These are phyloP conservation scores for Exophiala bonariae DNA, from an alignment of 2,329 filamentous ascomycete genomes.

Conservation along the genomic window DNA sequence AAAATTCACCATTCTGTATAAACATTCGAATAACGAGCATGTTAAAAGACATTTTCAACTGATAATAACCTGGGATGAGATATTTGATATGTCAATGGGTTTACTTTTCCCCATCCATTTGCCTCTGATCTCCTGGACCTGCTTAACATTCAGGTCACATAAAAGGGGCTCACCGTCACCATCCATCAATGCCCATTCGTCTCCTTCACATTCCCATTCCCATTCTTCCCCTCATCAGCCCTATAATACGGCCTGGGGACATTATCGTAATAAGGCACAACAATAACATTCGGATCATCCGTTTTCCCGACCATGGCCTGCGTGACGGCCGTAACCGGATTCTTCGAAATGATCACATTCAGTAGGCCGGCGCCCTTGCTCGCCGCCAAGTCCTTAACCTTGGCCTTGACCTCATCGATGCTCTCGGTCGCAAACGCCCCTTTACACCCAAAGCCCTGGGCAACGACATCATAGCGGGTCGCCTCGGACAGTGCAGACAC, in stretches of 20 bases:
- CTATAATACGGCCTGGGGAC: constrained; percentile 35
- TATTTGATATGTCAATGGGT: too few species aligned
- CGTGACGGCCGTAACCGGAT: constrained; percentile 30
- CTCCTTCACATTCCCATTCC: constrained; percentile 5
- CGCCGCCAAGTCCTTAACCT: constrained; percentile 35
- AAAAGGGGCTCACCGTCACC: too few species aligned
- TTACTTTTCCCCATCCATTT: too few species aligned
- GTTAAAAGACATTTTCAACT: too few species aligned
- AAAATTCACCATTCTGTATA: too few species aligned
- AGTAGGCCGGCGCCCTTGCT: constrained; percentile 36
- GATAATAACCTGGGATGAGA: too few species aligned
- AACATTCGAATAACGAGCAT: too few species aligned
- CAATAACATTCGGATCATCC: constrained; percentile 43
- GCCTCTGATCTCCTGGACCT: too few species aligned
- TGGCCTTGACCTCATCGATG: constrained; percentile 32
- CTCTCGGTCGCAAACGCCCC: constrained; percentile 29
- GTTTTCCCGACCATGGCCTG: constrained; percentile 44
- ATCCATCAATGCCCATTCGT: too few species aligned
- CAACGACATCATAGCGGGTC: constrained; percentile 44
- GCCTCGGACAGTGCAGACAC: constrained; percentile 33
- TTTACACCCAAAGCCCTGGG: constrained; percentile 39
- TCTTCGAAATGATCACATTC: constrained; percentile 42
- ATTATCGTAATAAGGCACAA: constrained; percentile 52
- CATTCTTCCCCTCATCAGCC: constrained; percentile 1
- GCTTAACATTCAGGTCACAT: too few species aligned